Base-by-base conservation (phyloP, 441 rosid genomes). In the Viola pubescens region DNA sequence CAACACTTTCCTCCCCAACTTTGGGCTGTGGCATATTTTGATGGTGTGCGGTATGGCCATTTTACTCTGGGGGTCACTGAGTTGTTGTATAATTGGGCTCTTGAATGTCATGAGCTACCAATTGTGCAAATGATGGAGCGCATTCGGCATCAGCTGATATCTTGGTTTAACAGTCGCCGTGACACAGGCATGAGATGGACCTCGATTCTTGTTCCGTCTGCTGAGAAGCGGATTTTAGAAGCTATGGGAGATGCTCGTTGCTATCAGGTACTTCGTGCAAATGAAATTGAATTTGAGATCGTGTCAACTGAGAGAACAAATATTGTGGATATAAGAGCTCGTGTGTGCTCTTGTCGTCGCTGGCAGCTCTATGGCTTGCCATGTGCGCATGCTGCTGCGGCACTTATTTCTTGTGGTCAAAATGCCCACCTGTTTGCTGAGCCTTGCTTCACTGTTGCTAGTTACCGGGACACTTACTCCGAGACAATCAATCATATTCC, bases 361-460 rank as follows among this genome's bases (percentile, higher is more conserved):
- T 91, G 98, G 98, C 91, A 91, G 78, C 78, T 87, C 40, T 86
- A 91, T 47, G 98, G 98, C 10, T 60, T 91, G 38, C 98, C 97
- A 0, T 91, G 97, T 55, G 96, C 97, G 12, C 96, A 91, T 68
- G 95, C 94, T 2, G 94, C 98, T 7, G 96, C 96, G 37, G 98
- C 98, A 0, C 87, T 91, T 64, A 80, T 91, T 52, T 91, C 97
- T 41, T 91, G 98, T 6, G 91, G 97, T 19, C 89, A 81, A 67
- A 84, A 81, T 39, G 91, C 81, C 48, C 92, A 85, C 51, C 26
- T 80, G 48, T 91, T 88, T 74, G 89, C 94, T 0, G 98, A 91
- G 56, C 86, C 77, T 47, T 89, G 98, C 73, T 91, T 91, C 67
- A 87, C 89, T 0, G 89, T 80, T 45, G 79, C 77, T 9, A 79